These are phyloP conservation scores for Phytopythium delawarense DNA, from an alignment of 352 stramenopile genomes.

Conservation along the genomic window DNA sequence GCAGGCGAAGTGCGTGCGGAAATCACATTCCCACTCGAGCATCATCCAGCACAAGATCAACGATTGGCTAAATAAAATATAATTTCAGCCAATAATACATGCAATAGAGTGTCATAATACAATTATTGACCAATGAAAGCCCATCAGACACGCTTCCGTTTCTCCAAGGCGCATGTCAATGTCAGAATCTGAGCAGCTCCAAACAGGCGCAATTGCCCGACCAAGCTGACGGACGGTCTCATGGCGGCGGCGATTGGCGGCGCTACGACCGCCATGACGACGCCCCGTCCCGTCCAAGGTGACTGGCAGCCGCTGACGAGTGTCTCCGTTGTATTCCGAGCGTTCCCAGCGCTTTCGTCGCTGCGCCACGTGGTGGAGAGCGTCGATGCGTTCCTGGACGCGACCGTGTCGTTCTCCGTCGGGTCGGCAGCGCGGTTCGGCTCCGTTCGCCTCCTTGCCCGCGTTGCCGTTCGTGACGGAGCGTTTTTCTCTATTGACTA, in stretches of 20 bases:
- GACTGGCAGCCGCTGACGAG: neutral
- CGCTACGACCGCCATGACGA: neutral
- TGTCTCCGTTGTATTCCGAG: neutral
- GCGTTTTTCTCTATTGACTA: neutral
- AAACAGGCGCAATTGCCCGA: neutral
- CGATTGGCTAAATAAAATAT: too few species aligned
- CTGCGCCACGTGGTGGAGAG: constrained; percentile 7
- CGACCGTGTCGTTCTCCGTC: neutral
- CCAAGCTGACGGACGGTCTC: neutral
- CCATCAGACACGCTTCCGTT: too few species aligned
- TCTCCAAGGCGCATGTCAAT: neutral
- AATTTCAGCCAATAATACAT: too few species aligned
- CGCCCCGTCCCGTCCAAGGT: neutral
- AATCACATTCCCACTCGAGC: too few species aligned
- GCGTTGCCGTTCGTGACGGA: neutral
- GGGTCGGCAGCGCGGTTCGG: neutral
- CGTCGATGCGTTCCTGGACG: constrained; percentile 12
- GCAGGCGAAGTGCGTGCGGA: too few species aligned
- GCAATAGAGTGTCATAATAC: too few species aligned
- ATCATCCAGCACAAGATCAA: too few species aligned
- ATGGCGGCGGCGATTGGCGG: neutral
- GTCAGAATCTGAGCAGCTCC: neutral
- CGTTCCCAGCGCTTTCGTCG: neutral
- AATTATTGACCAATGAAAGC: too few species aligned
- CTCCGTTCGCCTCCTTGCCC: constrained; percentile 2